Evolutionary conservation across 306 rosid species (phyloP), one percentile per base, ranked within the genome.

Genomic region (Lotus japonicus): DNA sequence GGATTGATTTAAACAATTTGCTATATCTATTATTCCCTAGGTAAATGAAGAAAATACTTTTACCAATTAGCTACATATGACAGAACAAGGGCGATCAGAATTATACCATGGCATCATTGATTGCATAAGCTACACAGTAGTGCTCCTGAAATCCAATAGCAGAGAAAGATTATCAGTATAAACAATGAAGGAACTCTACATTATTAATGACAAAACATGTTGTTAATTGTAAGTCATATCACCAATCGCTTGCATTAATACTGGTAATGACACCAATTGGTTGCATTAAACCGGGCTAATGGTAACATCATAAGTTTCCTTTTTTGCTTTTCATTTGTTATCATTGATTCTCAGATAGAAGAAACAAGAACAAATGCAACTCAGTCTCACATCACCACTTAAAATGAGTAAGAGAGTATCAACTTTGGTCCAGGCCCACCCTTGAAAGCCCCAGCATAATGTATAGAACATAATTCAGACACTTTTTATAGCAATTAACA

Each of bases 51-150:
- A 31, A n/a, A n/a, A 18, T 26, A 18, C 4, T 33, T 56, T 45
- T 10, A 39, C 58, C 52, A 63, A 44, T 51, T 28, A 73, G 35
- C 26, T 52, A 49, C 41, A 64, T 42, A 65, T 50, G 64, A 44
- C 46, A 54, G 36, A 73, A 66, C 39, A 77, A 53, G 36, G 19
- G 56, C 5, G 16, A 28, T 43, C 15, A 58, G 53, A 42, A 62
- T 52, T 88, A 49, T 85, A 94, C 98, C 95, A 77, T 84, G 60
- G 92, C 84, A 72, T 92, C 97, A 70, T 88, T 90, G 88, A 88
- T 80, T 71, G 96, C 94, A 86, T 83, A 82, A 73, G 96, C 91
- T 85, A 90, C 96, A 68, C 98, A 94, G 77, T 94, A 94, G 78
- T 94, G 98, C 86, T 94, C 96, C 98, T 94, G 97, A 76, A 86